Base-by-base conservation (phyloP, 2,329 filamentous ascomycete species). In the Aphanocladium album region DNA sequence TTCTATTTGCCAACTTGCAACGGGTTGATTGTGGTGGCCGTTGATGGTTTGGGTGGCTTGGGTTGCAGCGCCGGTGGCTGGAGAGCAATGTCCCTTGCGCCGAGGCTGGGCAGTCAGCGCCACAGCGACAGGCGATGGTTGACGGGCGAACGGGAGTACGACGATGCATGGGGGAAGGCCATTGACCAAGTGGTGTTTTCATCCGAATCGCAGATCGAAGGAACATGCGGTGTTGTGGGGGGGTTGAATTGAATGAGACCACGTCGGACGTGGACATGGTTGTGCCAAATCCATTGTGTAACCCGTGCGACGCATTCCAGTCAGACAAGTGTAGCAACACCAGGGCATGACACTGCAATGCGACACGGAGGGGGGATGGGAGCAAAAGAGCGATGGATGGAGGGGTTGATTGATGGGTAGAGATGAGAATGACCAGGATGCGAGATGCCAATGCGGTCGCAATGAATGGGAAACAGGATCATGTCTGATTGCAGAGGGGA, bases 291-390 rank as follows among this genome's bases (percentile, higher is more conserved):
- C 17, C 21, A 54, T 50, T 47, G 45, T 58, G 55, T 58, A 50
- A 58, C 55, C 55, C n/a, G 55, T 50, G 46, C 55, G 45, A 58
- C 55, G 55, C 55, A 58, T 58, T 58, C 55, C 55, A 58, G 55
- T 43, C 45, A 37, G 55, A 58, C 45, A 35, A 35, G 35, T 50
- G 55, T 58, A 39, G 55, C 55, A 58, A 46, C 35, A 23, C 45
- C 12, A 46, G 55, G 46, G 55, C 35, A 41, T 51, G 55, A 58
- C 43, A 57, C 54, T 49, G 54, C 30, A n/a, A 57, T 58, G 55
- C 55, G 55, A 58, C 55, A 58, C n/a, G 46, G 39, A 19, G 51
- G 21, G 17, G 27, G 14, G 49, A 37, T 37, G 49, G 11, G n/a
- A n/a, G 12, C n/a, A 17, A 30, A 9, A 16, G 17, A n/a, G 23